Evolutionary conservation across 2,329 filamentous ascomycete species (phyloP).

Genomic region (Nigrospora sphaerica): DNA sequence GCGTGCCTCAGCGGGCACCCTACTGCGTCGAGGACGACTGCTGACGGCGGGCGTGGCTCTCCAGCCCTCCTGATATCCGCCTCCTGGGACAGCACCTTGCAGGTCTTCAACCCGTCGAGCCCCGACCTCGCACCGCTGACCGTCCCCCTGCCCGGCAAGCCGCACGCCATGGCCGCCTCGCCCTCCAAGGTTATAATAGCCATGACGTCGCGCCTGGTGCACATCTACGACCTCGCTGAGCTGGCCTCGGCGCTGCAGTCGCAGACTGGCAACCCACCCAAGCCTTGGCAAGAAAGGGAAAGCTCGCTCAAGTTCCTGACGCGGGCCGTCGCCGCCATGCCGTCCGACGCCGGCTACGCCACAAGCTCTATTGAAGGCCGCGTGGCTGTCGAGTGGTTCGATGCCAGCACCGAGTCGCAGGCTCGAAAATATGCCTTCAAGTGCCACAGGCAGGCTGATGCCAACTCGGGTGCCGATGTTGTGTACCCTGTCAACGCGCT

Average conservation of each 20-base stretch:
- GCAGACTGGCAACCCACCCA: conserved; percentile 37
- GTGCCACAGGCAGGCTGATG: conserved; percentile 76
- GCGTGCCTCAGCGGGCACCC: too few species aligned
- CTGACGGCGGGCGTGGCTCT: too few species aligned
- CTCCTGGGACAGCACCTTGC: conserved; percentile 88
- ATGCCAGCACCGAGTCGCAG: conserved; percentile 79
- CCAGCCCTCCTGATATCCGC: conserved; percentile 73
- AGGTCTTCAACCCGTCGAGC: conserved; percentile 64
- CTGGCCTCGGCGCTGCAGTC: conserved; percentile 51
- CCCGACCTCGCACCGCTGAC: conserved; percentile 48
- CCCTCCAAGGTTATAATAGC: conserved; percentile 82
- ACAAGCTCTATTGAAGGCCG: conserved; percentile 89
- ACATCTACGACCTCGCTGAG: conserved; percentile 83
- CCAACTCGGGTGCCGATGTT: conserved; percentile 59
- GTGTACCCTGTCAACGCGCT: conserved; percentile 90
- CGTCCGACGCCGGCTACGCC: conserved; percentile 89
- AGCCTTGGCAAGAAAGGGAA: conserved; percentile 90
- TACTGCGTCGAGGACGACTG: too few species aligned
- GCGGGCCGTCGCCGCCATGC: conserved; percentile 89
- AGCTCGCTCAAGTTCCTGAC: conserved; percentile 96
- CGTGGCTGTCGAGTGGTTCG: conserved; percentile 97
- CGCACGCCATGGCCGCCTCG: conserved; percentile 76
- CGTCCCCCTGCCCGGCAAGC: conserved; percentile 74
- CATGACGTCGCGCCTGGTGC: conserved; percentile 88
- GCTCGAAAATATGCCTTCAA: conserved; percentile 97